Conservation (phyloP, 768 basidiomycete genomes). For the Boletus huronensis region DNA sequence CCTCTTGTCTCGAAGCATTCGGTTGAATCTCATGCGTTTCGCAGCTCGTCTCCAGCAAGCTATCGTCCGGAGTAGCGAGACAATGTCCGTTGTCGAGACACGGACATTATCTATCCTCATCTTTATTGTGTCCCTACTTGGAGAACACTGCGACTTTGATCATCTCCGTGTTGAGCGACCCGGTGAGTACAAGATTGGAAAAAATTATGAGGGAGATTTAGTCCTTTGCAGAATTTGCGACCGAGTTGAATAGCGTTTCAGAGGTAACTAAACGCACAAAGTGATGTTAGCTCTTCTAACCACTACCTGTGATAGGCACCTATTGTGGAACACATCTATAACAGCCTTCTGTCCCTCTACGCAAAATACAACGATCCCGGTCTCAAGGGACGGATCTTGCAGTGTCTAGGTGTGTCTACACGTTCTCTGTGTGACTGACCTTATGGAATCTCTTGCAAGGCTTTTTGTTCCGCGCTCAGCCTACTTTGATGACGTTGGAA, state of each 20-base stretch:
- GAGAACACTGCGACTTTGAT: conserved; percentile 90
- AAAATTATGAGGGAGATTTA: background rate
- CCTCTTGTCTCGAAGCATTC: background rate
- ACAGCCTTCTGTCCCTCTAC: conserved; percentile 67
- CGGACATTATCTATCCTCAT: conserved; percentile 66
- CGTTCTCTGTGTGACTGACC: background rate
- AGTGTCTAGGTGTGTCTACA: conserved; percentile 70
- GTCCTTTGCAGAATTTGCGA: conserved; percentile 42
- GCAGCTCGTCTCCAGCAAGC: conserved; percentile 63
- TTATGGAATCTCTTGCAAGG: conserved; percentile 43
- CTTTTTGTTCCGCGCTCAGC: conserved; percentile 89
- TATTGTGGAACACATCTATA: conserved; percentile 82
- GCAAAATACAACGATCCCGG: conserved; percentile 56
- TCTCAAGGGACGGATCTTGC: conserved; percentile 69
- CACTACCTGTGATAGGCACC: conserved; percentile 43
- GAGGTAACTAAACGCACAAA: conserved; percentile 35
- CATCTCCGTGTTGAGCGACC: conserved; percentile 56
- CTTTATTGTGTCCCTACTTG: conserved; percentile 80
- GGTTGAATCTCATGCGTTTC: conserved; percentile 8
- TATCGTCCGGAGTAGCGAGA: conserved; percentile 40
- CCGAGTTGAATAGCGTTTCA: conserved; percentile 57
- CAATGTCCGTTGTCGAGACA: conserved; percentile 47
- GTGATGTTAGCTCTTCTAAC: background rate
- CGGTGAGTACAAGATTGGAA: conserved; percentile 40
- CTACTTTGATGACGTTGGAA: conserved; percentile 83